These are phyloP conservation scores for Falciphora oryzae DNA, from an alignment of 2,329 filamentous ascomycete genomes.

Conservation along the genomic window DNA sequence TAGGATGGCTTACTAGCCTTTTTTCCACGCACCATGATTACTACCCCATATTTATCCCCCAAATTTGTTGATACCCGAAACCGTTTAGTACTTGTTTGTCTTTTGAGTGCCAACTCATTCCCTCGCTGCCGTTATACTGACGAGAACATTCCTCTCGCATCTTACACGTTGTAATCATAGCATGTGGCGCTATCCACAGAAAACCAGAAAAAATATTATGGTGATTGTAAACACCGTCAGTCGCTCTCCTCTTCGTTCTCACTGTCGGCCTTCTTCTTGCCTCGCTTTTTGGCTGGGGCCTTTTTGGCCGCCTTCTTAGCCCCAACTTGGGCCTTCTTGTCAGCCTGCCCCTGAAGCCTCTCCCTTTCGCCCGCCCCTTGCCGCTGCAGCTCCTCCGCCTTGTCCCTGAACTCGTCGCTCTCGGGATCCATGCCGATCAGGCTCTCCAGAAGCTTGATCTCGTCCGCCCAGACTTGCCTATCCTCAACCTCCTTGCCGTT, in stretches of 20 bases:
- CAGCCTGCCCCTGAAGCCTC: conserved; percentile 72
- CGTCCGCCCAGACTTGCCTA: conserved; percentile 78
- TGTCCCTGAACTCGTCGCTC: conserved; percentile 60
- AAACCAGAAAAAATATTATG: neutral
- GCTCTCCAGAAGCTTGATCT: conserved; percentile 91
- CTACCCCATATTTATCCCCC: neutral
- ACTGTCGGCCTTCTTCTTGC: conserved; percentile 23
- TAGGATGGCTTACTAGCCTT: neutral
- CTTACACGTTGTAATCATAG: neutral
- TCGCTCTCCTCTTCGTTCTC: conserved; percentile 11
- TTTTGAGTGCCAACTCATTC: neutral
- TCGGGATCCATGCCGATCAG: conserved; percentile 79
- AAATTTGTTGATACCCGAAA: neutral
- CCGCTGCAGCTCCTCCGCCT: conserved; percentile 61
- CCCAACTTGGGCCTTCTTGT: conserved; percentile 63
- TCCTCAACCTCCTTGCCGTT: conserved; percentile 69
- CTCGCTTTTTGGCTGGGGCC: conserved; percentile 25
- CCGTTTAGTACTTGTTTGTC: neutral
- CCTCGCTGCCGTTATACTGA: neutral
- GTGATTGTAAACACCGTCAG: neutral
- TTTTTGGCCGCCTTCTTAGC: conserved; percentile 32
- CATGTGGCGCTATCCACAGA: neutral
- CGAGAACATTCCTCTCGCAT: neutral
- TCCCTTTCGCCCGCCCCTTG: conserved; percentile 65
- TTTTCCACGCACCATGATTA: neutral